Evolutionary conservation across 2,329 filamentous ascomycete species (phyloP), one percentile per base, ranked within the genome.

Genomic region (Colletotrichum sp.): DNA sequence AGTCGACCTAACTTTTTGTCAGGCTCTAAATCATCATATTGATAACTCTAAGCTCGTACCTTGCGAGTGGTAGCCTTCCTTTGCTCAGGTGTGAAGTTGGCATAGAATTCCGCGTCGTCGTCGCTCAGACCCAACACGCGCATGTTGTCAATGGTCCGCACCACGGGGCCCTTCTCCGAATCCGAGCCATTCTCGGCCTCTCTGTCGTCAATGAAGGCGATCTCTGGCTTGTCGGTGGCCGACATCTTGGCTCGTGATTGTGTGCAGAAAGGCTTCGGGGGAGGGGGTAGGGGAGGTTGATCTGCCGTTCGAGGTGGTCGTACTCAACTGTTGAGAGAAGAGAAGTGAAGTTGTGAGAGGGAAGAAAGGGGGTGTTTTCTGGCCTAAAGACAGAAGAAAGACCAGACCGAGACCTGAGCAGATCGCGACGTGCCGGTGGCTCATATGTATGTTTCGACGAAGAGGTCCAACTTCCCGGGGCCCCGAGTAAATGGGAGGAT

Each of bases 91-190:
- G 80, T 72, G 36, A 76, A 78, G 68, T 72, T 80, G 22, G 74
- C 78, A 74, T 83, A 83, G 62, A 83, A 83, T 18, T 80, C 78
- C 4, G 77, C 79, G 75, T 83, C 81, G 4, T 81, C 80, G 16
- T 79, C 77, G 34, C 60, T 80, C 18, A 84, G 71, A 16, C 82
- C 82, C 32, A 83, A 36, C 34, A 83, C 81, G 9, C 80, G 82
- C 48, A 83, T 79, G 68, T 78, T 79, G 59, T 81, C 82, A 36
- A 83, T 80, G 4, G 77, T 77, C 16, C 77, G 76, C 36, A 81
- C 78, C 13, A 63, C 76, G 8, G 75, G 65, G 7, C 60, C 78
- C 63, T 81, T 80, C 59, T 81, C 80, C 0, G 77, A 59, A 24
- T 77, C 69, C 10, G 57, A 57, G 10, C 26, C 52, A 57, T 39